These are phyloP conservation scores for Lentinula guzmanii DNA, from an alignment of 768 basidiomycete genomes.

Conservation along the genomic window DNA sequence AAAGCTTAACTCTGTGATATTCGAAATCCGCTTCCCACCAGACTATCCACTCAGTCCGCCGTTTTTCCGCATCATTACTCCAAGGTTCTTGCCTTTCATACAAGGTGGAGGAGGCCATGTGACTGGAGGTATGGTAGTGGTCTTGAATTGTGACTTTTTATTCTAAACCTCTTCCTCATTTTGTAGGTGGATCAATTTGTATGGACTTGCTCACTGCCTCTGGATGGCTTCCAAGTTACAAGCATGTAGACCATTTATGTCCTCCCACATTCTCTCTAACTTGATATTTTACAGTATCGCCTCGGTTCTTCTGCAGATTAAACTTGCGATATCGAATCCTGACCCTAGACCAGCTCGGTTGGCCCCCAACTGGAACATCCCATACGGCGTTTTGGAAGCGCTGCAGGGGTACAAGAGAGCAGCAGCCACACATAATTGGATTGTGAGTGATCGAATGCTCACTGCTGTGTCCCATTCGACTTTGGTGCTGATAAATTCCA, in stretches of 20 bases:
- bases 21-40: slow-evolving; percentile 68
- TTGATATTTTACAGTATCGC: slow-evolving; percentile 27
- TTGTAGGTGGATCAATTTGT: slow-evolving; percentile 61
- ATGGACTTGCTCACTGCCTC: slow-evolving; percentile 67
- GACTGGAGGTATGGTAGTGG: slow-evolving; percentile 32
- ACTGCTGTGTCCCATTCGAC: not conserved
- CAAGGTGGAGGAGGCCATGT: slow-evolving; percentile 69
- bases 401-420: slow-evolving; percentile 61
- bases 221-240: slow-evolving; percentile 67
- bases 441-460: slow-evolving; percentile 22
- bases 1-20: slow-evolving; percentile 57
- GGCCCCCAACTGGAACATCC: slow-evolving; percentile 44
- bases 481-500: not conserved
- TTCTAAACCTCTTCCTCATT: slow-evolving; percentile 2
- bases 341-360: slow-evolving; percentile 61
- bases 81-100: slow-evolving; percentile 65
- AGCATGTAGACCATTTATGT: slow-evolving; percentile 21
- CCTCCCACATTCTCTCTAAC: not conserved
- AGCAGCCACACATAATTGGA: slow-evolving; percentile 61
- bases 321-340: slow-evolving; percentile 60
- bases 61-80: slow-evolving; percentile 71
- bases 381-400: slow-evolving; percentile 51
- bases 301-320: slow-evolving; percentile 58
- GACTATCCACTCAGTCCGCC: slow-evolving; percentile 66
- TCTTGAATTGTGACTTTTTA: not conserved